Conservation (phyloP, 2,329 filamentous ascomycete genomes). For the Neospermospora avenae region DNA sequence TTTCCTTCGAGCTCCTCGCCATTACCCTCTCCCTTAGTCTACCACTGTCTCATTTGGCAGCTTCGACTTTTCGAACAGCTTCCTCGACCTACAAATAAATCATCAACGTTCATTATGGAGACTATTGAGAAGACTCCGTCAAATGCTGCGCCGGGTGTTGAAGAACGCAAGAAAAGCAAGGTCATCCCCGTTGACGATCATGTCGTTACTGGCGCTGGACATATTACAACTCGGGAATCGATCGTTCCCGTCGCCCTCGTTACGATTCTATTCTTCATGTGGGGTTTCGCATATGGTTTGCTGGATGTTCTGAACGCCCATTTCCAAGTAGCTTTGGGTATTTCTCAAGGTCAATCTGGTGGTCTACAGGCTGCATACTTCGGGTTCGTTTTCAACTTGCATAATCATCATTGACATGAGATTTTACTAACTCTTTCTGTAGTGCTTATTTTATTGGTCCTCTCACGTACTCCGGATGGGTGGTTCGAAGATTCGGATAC, state of each 20-base stretch:
- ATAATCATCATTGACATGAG: neutral
- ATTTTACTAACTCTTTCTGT: conserved; percentile 1
- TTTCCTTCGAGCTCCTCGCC: neutral
- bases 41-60: neutral
- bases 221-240: conserved; percentile 68
- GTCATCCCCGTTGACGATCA: conserved; percentile 48
- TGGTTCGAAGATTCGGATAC: conserved; percentile 71
- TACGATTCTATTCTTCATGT: conserved; percentile 78
- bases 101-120: neutral
- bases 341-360: conserved; percentile 56
- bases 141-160: neutral
- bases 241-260: conserved; percentile 48
- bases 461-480: conserved; percentile 60
- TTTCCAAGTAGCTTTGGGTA: conserved; percentile 53
- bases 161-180: neutral
- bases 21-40: neutral
- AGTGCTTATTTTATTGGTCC: conserved; percentile 70
- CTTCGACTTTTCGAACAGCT: neutral
- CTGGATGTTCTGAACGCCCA: conserved; percentile 70
- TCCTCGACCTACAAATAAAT: neutral
- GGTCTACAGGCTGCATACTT: conserved; percentile 71
- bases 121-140: neutral
- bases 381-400: neutral
- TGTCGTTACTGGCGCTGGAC: conserved; percentile 56
- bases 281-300: conserved; percentile 86